Evolutionary conservation across 2,329 filamentous ascomycete species (phyloP), one percentile per base, ranked within the genome.

Genomic region (Blastomyces silverae): DNA sequence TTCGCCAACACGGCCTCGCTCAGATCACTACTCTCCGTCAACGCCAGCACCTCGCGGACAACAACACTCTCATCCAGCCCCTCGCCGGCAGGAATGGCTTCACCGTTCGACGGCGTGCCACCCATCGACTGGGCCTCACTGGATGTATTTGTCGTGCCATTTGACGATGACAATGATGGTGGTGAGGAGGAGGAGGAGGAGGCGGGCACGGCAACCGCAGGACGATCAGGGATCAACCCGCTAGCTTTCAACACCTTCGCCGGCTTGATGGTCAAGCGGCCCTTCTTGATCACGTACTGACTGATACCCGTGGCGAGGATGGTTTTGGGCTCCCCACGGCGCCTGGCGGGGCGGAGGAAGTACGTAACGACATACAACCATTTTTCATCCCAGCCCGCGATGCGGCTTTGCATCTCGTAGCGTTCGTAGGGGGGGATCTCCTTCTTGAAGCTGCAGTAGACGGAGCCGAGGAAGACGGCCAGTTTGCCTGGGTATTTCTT

Each of bases 241-340:
- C 88, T 88, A 46, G 87, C 84, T 55, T 84, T 81, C 34, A 97
- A 81, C 8, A 93, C 81, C 58, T 89, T 82, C 69, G 92, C 89
- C 0, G 94, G 92, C 68, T 92, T 86, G 3, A 97, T 85, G 0
- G 93, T 97, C 71, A 94, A 81, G 31, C 93, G 82, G 0, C 89
- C 90, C 64, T 91, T 82, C 80, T 93, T 93, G 74, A 91, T 87
- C 52, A 93, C 90, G 75, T 93, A 93, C 79, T 92, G 92, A 79
- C 85, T 87, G 55, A 93, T 76, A 0, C 87, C 87, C 0, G 87
- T 88, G 0, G 90, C 90, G 69, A 89, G 83, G 50, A 93, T 82
- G 66, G 84, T 85, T 76, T 84, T 86, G 74, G 86, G 81, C 74
- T 77, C 80, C 34, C 79, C 78, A n/a, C 78, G 78, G 56, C 75